Conservation (phyloP, 2,329 filamentous ascomycete genomes). For the Huntiella bhutanensis region DNA sequence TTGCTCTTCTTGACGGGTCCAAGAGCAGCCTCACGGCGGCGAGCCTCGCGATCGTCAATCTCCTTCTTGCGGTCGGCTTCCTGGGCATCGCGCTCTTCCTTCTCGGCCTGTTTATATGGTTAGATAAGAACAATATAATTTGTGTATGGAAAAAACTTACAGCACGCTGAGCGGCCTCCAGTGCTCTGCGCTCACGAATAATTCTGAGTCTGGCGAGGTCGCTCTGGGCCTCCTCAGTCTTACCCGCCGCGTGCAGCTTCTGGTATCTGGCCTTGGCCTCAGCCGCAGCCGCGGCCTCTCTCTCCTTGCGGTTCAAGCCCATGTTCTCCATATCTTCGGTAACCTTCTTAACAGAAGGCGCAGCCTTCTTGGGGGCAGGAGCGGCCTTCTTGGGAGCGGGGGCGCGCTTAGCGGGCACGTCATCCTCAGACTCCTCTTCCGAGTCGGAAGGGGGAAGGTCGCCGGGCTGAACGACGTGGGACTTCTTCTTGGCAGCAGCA, state of each 20-base stretch:
- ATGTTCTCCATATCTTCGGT: constrained; percentile 38
- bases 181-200: constrained; percentile 71
- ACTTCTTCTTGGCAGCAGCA: constrained; percentile 59
- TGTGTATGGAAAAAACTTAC: constrained; percentile 29
- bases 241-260: constrained; percentile 82
- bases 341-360: constrained; percentile 27
- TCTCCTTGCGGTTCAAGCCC: constrained; percentile 31
- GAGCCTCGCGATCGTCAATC: constrained; percentile 35
- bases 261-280: constrained; percentile 79
- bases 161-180: constrained; percentile 65
- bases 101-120: constrained; percentile 28
- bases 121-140: constrained; percentile 8
- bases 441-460: constrained; percentile 64
- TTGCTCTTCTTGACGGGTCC: constrained; percentile 31
- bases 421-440: constrained; percentile 28
- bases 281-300: constrained; percentile 65
- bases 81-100: constrained; percentile 34
- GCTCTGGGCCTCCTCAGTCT: constrained; percentile 86
- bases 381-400: constrained; percentile 59
- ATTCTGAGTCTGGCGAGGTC: constrained; percentile 68
- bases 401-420: constrained; percentile 41
- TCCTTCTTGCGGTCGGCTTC: constrained; percentile 30
- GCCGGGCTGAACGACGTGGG: constrained; percentile 56
- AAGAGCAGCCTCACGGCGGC: constrained; percentile 33
- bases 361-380: constrained; percentile 29